These are phyloP conservation scores for Fusarium buharicum DNA, from an alignment of 2,329 filamentous ascomycete species.

Conservation along the genomic window DNA sequence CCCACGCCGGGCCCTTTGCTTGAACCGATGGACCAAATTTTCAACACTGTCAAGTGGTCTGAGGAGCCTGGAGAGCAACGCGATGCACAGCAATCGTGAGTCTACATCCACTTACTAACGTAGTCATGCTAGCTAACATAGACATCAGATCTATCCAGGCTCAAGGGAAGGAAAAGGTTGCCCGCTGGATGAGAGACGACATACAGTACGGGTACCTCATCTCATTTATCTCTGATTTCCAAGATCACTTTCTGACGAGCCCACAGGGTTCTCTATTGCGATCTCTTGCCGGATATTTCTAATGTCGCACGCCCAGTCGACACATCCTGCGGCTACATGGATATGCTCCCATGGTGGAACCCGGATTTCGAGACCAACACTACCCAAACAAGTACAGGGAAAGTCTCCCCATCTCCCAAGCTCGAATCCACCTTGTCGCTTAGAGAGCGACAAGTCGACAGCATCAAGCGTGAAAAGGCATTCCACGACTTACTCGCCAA, in stretches of 20 bases:
- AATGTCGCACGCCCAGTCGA: constrained; percentile 25
- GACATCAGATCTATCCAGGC: constrained; percentile 12
- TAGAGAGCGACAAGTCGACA: constrained; percentile 13
- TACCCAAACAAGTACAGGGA: constrained; percentile 11
- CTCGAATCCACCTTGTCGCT: neutral
- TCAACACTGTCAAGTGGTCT: constrained; percentile 21
- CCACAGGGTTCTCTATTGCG: constrained; percentile 32
- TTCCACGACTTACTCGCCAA: constrained; percentile 20
- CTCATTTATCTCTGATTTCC: neutral
- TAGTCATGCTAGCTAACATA: constrained; percentile 6
- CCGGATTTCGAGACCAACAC: constrained; percentile 11
- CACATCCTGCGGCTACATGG: constrained; percentile 21
- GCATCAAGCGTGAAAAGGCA: constrained; percentile 20
- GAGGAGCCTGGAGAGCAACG: constrained; percentile 3
- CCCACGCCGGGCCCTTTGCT: neutral
- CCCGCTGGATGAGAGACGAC: constrained; percentile 33
- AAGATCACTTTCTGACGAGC: constrained; percentile 11
- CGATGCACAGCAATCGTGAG: constrained; percentile 9
- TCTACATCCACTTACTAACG: neutral
- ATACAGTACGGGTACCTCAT: constrained; percentile 29
- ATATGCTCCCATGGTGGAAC: constrained; percentile 21
- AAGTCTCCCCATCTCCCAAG: constrained; percentile 1
- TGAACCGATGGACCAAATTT: constrained; percentile 11
- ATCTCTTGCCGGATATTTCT: constrained; percentile 27
- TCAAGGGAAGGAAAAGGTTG: constrained; percentile 26